phyloP scores from a whole-genome alignment of 164 flowering plant species.

The Vitis vinifera region DNA sequence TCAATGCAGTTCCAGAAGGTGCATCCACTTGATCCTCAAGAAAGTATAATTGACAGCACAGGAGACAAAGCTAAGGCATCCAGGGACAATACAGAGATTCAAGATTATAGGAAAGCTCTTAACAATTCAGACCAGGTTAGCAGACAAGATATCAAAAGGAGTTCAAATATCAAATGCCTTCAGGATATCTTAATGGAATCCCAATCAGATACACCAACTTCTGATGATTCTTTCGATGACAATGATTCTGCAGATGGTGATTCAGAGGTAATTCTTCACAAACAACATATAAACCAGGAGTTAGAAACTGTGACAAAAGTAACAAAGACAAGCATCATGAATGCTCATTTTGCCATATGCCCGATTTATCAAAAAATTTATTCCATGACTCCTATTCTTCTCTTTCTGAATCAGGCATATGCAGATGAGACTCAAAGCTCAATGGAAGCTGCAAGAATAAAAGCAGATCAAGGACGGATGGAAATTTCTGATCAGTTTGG shows the following conservation, averaged over 20 bases:
- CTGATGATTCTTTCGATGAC: constrained; percentile 13
- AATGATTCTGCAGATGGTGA: not conserved
- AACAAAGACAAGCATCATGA: too few relatives aligned
- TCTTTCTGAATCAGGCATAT: constrained; percentile 33
- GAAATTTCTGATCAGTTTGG: constrained; percentile 30
- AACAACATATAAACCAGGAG: not conserved
- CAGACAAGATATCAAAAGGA: constrained; percentile 1
- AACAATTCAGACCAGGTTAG: constrained; percentile 5
- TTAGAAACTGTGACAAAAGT: not conserved
- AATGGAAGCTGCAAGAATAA: constrained; percentile 5
- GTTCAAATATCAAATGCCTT: constrained; percentile 36
- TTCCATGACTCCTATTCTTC: not conserved
- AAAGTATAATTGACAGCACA: constrained; percentile 12
- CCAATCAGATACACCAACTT: constrained; percentile 42
- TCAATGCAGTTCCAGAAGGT: constrained; percentile 44
- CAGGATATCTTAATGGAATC: constrained; percentile 48
- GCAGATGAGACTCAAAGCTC: constrained; percentile 18
- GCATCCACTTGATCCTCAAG: constrained; percentile 36
- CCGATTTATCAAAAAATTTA: too few relatives aligned
- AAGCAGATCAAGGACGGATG: constrained; percentile 17
- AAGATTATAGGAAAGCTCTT: constrained; percentile 15
- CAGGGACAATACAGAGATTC: constrained; percentile 3
- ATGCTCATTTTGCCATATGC: too few relatives aligned
- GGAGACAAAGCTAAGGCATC: constrained; percentile 4
- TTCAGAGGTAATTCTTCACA: constrained; percentile 40